Conservation (phyloP, 164 flowering plant genomes). For the Umbilicus rupestris region DNA sequence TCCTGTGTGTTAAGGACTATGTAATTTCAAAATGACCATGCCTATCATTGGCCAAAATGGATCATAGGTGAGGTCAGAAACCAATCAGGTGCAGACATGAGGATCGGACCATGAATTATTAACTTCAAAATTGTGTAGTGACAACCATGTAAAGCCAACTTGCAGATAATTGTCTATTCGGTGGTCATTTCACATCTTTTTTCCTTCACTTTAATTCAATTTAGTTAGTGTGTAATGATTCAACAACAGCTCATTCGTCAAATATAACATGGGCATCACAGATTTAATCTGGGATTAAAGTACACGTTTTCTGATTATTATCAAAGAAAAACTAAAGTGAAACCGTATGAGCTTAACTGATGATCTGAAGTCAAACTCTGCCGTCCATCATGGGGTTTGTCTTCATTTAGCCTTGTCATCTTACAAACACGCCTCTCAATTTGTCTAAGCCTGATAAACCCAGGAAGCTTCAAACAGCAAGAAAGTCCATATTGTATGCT, state of each 20-base stretch:
- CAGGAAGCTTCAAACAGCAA: not conserved
- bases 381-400: slow-evolving; percentile 1
- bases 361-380: not conserved
- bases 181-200: not conserved
- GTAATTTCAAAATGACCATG: not conserved
- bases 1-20: not conserved
- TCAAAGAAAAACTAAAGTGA: too few species aligned
- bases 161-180: not conserved
- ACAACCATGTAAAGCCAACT: not conserved
- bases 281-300: not conserved
- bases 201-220: not conserved
- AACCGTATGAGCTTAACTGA: not conserved
- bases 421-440: slow-evolving; percentile 5
- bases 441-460: not conserved
- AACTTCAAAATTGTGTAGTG: not conserved
- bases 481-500: not conserved
- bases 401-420: not conserved
- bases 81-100: not conserved
- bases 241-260: not conserved
- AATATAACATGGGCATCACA: slow-evolving; percentile 5
- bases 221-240: slow-evolving; percentile 1
- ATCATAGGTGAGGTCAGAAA: not conserved
- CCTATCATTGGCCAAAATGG: not conserved
- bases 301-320: too few species aligned
- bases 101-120: not conserved